These are phyloP conservation scores for Malbranchea cinnamomea DNA, from an alignment of 2,329 filamentous ascomycete genomes.

Conservation along the genomic window DNA sequence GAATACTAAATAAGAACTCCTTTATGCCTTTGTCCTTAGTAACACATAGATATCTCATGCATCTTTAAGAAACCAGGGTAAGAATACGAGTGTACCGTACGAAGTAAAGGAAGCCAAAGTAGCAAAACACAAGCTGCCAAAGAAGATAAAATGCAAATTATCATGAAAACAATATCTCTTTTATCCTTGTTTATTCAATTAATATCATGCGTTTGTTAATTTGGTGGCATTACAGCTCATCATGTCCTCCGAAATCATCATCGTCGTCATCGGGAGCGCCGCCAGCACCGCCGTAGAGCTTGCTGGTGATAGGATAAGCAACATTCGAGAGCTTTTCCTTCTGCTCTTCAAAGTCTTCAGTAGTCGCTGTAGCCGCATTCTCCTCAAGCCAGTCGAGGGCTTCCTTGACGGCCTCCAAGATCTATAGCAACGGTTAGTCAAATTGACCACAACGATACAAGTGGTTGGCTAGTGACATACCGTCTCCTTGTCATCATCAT, in stretches of 20 bases:
- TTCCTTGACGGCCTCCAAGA: slow-evolving; percentile 95
- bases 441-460: not conserved
- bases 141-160: slow-evolving; percentile 4
- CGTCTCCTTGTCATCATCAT: slow-evolving; percentile 95
- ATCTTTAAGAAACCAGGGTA: too few species aligned
- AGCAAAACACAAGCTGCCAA: slow-evolving; percentile 3
- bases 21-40: slow-evolving; percentile 5
- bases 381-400: slow-evolving; percentile 91
- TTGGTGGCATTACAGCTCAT: slow-evolving; percentile 52
- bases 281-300: slow-evolving; percentile 66
- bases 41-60: too few species aligned
- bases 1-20: slow-evolving; percentile 5
- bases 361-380: slow-evolving; percentile 68
- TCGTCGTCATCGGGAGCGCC: slow-evolving; percentile 51
- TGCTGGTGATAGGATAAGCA: slow-evolving; percentile 97
- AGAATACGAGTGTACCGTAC: too few species aligned
- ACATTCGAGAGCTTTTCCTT: slow-evolving; percentile 97
- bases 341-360: slow-evolving; percentile 98
- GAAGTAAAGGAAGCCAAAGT: too few species aligned
- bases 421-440: slow-evolving; percentile 34
- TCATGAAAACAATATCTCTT: slow-evolving; percentile 4
- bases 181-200: slow-evolving; percentile 6
- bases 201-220: slow-evolving; percentile 4
- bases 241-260: slow-evolving; percentile 55
- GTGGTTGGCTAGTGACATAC: slow-evolving; percentile 33